These are phyloP conservation scores for Calonectria hawksworthii DNA, from an alignment of 2,329 filamentous ascomycete genomes.

Conservation along the genomic window DNA sequence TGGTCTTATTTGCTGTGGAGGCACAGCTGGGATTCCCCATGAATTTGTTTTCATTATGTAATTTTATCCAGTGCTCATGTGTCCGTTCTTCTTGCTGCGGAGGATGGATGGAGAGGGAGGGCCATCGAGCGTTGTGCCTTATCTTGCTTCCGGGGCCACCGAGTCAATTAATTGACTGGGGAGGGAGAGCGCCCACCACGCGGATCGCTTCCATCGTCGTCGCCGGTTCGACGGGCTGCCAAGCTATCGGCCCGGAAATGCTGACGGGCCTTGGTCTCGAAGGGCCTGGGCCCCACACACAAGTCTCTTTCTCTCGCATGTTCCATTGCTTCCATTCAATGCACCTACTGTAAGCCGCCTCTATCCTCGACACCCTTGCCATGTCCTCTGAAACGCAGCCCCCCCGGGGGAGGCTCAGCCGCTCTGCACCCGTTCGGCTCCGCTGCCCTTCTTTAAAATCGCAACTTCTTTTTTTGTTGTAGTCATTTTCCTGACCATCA, in stretches of 20 bases:
- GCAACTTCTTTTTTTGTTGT: not conserved
- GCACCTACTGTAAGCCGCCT: not conserved
- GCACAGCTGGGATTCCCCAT: conserved; percentile 8
- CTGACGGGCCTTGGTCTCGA: not conserved
- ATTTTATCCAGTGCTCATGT: not conserved
- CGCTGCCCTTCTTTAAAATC: not conserved
- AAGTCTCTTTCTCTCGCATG: not conserved
- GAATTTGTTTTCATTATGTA: conserved; percentile 15
- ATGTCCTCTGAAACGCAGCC: not conserved
- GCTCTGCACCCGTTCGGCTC: not conserved
- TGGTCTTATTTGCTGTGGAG: conserved; percentile 11
- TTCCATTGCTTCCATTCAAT: conserved; percentile 9
- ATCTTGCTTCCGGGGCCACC: conserved; percentile 11
- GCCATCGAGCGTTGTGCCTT: not conserved
- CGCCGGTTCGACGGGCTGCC: not conserved
- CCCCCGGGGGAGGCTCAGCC: not conserved
- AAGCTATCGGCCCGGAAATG: conserved; percentile 8
- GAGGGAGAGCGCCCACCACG: not conserved
- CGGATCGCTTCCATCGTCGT: not conserved
- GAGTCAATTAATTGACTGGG: conserved; percentile 1
- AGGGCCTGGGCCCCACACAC: not conserved
- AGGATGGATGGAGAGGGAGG: not conserved
- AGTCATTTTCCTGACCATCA: not conserved
- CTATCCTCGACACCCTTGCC: not conserved
- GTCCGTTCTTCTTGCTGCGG: not conserved